phyloP scores from a whole-genome alignment of 805 yeast genomes.

The Candida boleticola region DNA sequence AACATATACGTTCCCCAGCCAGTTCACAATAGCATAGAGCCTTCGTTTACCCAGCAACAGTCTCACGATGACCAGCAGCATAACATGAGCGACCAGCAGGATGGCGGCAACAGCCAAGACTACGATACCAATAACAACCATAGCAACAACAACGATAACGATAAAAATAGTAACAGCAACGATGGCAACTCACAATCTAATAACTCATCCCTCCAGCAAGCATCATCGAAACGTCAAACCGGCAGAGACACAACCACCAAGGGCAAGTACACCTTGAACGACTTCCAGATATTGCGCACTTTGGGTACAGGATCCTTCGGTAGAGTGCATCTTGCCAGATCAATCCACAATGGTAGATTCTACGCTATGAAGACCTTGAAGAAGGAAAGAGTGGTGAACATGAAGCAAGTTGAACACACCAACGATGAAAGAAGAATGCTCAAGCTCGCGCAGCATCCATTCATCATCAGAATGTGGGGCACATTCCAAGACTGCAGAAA shows the following conservation, averaged over 20 bases:
- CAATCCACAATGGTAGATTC: constrained; percentile 57
- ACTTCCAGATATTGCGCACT: constrained; percentile 56
- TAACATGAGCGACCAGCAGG: not conserved
- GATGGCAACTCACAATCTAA: not conserved
- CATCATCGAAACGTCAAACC: not conserved
- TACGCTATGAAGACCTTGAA: constrained; percentile 60
- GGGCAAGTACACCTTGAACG: constrained; percentile 55
- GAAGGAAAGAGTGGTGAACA: constrained; percentile 55
- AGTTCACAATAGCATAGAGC: constrained; percentile 3
- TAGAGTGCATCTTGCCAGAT: constrained; percentile 55
- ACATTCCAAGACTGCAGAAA: constrained; percentile 58
- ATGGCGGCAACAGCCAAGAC: not conserved
- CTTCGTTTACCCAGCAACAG: not conserved
- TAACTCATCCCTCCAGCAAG: not conserved
- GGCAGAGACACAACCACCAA: constrained; percentile 42
- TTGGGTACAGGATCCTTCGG: constrained; percentile 64
- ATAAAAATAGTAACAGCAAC: not conserved
- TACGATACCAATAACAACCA: not conserved
- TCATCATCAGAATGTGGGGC: constrained; percentile 66
- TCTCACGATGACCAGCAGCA: not conserved
- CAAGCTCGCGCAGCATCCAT: constrained; percentile 57
- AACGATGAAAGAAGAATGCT: constrained; percentile 62
- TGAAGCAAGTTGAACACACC: constrained; percentile 65
- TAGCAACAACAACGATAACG: not conserved
- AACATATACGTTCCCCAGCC: constrained; percentile 23